Percentiles rank a stretch among this genome's conserved stretches.
Evolutionary conservation across 1,284 basidiomycete species (phyloP).

Genomic region (Cryptococcus sp.): DNA sequence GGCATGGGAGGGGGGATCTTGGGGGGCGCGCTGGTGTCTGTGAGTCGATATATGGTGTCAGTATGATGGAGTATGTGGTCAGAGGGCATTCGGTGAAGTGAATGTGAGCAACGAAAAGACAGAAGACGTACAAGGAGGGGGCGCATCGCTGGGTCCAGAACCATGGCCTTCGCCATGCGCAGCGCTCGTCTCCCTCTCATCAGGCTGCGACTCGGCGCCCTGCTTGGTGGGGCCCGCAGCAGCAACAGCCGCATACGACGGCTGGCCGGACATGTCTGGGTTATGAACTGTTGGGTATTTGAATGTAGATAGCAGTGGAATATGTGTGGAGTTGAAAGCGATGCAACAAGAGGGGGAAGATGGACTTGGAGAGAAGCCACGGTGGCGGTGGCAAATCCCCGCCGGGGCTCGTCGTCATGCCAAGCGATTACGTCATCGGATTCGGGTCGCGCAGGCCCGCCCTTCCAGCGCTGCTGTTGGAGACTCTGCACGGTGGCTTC

Average conservation of each 20-base stretch:
- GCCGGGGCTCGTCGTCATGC: too few relatives aligned
- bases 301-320: too few relatives aligned
- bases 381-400: too few relatives aligned
- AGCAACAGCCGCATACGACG: slow-evolving; percentile 18
- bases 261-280: slow-evolving; percentile 13
- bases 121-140: slow-evolving; percentile 19
- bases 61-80: not conserved
- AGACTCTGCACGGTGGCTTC: too few relatives aligned
- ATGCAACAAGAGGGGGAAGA: too few relatives aligned
- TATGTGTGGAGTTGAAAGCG: too few relatives aligned
- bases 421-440: too few relatives aligned
- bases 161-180: not conserved
- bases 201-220: not conserved
- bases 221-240: slow-evolving; percentile 3
- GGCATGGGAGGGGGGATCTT: not conserved
- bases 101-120: not conserved
- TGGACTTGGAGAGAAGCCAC: too few relatives aligned
- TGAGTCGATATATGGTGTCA: not conserved
- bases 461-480: too few relatives aligned
- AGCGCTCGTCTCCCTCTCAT: not conserved
- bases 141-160: slow-evolving; percentile 14
- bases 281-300: too few relatives aligned
- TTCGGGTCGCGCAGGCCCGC: too few relatives aligned
- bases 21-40: not conserved
- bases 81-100: not conserved